Evolutionary conservation across 306 rosid genomes (phyloP), one percentile per base, ranked within the genome.

Genomic region (Cyclanthera cordifolia): DNA sequence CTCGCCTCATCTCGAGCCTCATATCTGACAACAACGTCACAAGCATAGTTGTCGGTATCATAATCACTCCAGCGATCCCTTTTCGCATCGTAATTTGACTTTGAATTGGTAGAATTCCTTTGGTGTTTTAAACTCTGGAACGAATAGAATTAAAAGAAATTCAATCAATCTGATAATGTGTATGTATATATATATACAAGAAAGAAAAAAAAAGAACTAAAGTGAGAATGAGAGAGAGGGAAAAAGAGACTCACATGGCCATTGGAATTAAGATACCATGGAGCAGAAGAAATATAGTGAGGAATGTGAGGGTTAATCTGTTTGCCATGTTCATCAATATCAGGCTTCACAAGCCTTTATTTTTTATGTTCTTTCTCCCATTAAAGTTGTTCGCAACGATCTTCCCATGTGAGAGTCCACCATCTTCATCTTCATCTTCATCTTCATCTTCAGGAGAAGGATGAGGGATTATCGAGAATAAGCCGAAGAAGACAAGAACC

Each of bases 231-330:
- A 30, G 41, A 34, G 17, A 19, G 50, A 73, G 53, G 47, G 20
- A 37, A 43, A 27, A 51, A 47, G 19, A 25, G 43, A 20, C 85
- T 75, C 76, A 86, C 83, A 3, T 81, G 84, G 74, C 52, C 78
- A 74, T 80, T 78, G 12, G 85, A 71, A 66, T 84, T 86, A 48
- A 84, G 77, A 78, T 86, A 86, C 88, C 87, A 84, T 19, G 88
- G 91, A 4, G 82, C 85, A 65, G 83, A 78, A 10, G 86, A 81
- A 86, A 81, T 83, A 65, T 78, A 86, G 55, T 82, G 92, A 5
- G 87, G 85, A 13, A 86, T 84, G 37, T 84, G 93, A 73, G 89
- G 93, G 73, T 82, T 84, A 63, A 87, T 87, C 73, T 77, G 89
- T 53, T 82, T 82, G 8, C 87, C 85, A 87, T 84, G 79, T 73